Evolutionary conservation across 768 basidiomycete species (phyloP), one percentile per base, ranked within the genome.

Genomic region (Asterophora parasitica): DNA sequence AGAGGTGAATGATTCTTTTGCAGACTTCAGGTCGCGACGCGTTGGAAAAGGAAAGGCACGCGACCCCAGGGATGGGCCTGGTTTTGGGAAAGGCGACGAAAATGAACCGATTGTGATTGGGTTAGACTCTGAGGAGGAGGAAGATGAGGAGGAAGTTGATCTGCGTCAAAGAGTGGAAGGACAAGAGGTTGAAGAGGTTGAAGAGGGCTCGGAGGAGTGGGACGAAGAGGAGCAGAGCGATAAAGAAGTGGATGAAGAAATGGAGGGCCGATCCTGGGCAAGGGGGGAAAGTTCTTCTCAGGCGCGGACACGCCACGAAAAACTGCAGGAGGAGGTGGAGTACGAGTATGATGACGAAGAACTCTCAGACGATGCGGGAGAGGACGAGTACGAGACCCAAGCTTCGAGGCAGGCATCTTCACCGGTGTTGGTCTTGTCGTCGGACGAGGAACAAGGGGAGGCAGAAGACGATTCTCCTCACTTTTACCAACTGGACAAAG

Each of bases 31-130:
- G 48, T 73, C 73, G 32, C 74, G 78, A 50, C 74, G 75, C 40
- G 63, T 56, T 27, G 65, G 62, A 16, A 79, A 78, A 59, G 83
- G 82, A 26, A 85, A 84, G 58, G 76, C 72, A 42, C 74, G 82
- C 42, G 82, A 82, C 57, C 76, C 78, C 7, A 66, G 78, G 39
- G 80, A 83, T 54, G 82, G 80, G 5, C 76, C 79, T 35, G 79
- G 79, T 4, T 66, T 79, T 28, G 66, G 69, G 17, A 62, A 58
- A 34, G 70, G 65, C 35, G 65, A 62, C 28, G 59, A 61, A 28
- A 52, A 65, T 34, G 65, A 75, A 42, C 78, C 78, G 11, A 80
- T 81, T 43, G 74, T 77, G 51, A 69, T 77, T 30, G 61, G 57
- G 31, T 62, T 62, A 30, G 72, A 66, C 43, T 70, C 69, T 10